Evolutionary conservation across 306 rosid species (phyloP).

Genomic region (Cicer arietinum): DNA sequence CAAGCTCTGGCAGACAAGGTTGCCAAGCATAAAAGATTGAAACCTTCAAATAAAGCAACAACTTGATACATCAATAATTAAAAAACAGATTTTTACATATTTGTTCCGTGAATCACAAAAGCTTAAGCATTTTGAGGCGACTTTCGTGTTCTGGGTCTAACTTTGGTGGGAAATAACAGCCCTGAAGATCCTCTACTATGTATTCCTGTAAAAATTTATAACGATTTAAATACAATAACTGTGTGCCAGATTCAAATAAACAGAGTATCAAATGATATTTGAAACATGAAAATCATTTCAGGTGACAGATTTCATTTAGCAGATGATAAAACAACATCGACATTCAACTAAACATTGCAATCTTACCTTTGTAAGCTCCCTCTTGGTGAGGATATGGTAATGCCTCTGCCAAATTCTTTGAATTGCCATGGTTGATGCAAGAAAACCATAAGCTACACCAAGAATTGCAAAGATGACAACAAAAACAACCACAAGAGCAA

Average conservation of each 20-base stretch:
- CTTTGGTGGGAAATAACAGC: slow-evolving; percentile 82
- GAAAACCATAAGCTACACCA: slow-evolving; percentile 97
- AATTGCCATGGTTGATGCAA: slow-evolving; percentile 95
- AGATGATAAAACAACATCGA: slow-evolving; percentile 1
- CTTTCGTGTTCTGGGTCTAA: slow-evolving; percentile 88
- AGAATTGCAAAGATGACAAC: slow-evolving; percentile 97
- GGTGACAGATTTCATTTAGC: slow-evolving; percentile 3
- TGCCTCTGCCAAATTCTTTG: slow-evolving; percentile 99
- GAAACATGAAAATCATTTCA: slow-evolving; percentile 15
- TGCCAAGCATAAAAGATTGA: slow-evolving; percentile 34
- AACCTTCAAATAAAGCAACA: slow-evolving; percentile 24
- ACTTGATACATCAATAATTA: slow-evolving; percentile 24
- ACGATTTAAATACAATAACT: neutral
- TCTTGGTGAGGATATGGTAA: slow-evolving; percentile 97
- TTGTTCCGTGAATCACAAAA: slow-evolving; percentile 50
- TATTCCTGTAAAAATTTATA: slow-evolving; percentile 70
- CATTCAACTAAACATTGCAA: neutral
- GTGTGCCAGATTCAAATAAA: slow-evolving; percentile 25
- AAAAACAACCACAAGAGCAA: slow-evolving; percentile 87
- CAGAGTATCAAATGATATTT: slow-evolving; percentile 19
- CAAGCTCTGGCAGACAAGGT: slow-evolving; percentile 42
- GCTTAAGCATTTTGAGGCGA: slow-evolving; percentile 95
- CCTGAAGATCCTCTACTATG: slow-evolving; percentile 88
- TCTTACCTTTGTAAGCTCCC: slow-evolving; percentile 90
- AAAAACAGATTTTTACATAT: slow-evolving; percentile 40